Evolutionary conservation across 805 yeast species (phyloP).

Genomic region (Starmerella khaoyaiensis): DNA sequence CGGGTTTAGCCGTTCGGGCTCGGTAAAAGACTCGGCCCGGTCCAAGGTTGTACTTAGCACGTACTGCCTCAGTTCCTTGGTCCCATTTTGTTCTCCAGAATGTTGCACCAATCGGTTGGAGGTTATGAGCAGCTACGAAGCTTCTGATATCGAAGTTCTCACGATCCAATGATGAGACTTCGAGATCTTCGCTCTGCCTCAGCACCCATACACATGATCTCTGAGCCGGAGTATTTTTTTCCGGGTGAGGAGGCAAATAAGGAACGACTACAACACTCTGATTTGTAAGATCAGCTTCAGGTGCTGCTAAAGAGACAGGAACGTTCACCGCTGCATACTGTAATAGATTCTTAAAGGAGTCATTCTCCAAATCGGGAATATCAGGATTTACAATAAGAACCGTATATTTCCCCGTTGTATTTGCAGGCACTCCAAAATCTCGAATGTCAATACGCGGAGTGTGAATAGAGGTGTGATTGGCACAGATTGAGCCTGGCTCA

Average conservation of each 20-base stretch:
- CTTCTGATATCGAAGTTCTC: conserved; percentile 58
- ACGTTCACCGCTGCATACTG: conserved; percentile 69
- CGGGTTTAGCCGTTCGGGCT: conserved; percentile 24
- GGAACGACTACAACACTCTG: conserved; percentile 36
- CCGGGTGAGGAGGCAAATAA: conserved; percentile 77
- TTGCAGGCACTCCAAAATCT: conserved; percentile 44
- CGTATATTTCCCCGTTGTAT: conserved; percentile 43
- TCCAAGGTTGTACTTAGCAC: conserved; percentile 61
- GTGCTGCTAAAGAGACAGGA: conserved; percentile 43
- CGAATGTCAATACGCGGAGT: conserved; percentile 70
- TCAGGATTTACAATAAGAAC: conserved; percentile 83
- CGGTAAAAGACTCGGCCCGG: conserved; percentile 51
- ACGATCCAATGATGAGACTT: conserved; percentile 25
- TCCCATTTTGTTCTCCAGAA: conserved; percentile 83
- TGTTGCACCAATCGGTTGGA: conserved; percentile 82
- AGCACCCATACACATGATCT: conserved; percentile 84
- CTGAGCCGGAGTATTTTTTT: conserved; percentile 71
- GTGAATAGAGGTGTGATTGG: conserved; percentile 57
- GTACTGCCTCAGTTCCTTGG: conserved; percentile 45
- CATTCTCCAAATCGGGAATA: conserved; percentile 59
- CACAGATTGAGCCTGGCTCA: conserved; percentile 63
- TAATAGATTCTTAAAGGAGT: conserved; percentile 57
- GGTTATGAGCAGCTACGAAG: conserved; percentile 42
- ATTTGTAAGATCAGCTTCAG: conserved; percentile 34
- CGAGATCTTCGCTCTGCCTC: conserved; percentile 41